Percentiles rank a stretch among this genome's conserved stretches.
Evolutionary conservation across 805 yeast species (phyloP).

Genomic region (Suhomyces kilbournensis): DNA sequence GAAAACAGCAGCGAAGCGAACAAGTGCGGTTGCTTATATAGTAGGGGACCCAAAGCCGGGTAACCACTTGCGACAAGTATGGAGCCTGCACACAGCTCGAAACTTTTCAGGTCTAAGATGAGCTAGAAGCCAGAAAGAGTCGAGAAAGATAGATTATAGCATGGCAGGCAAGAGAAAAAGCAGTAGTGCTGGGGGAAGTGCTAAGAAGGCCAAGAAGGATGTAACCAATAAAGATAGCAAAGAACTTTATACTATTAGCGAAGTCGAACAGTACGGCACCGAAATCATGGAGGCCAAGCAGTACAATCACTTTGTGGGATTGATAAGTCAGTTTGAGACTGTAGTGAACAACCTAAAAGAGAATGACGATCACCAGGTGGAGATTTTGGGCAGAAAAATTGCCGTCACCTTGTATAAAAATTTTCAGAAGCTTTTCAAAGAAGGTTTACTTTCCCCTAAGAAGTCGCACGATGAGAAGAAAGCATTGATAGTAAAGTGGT

Average conservation of each 20-base stretch:
- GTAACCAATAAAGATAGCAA: neutral
- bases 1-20: slow-evolving; percentile 5
- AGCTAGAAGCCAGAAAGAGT: neutral
- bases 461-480: slow-evolving; percentile 43
- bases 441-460: slow-evolving; percentile 36
- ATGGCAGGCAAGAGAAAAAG: slow-evolving; percentile 7
- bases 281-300: slow-evolving; percentile 44
- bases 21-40: neutral
- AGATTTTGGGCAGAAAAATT: slow-evolving; percentile 37
- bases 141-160: neutral
- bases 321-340: slow-evolving; percentile 40
- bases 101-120: slow-evolving; percentile 1
- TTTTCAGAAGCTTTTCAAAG: slow-evolving; percentile 48
- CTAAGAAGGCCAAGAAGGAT: slow-evolving; percentile 7
- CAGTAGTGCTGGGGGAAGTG: neutral
- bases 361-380: slow-evolving; percentile 21
- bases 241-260: slow-evolving; percentile 8
- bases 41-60: slow-evolving; percentile 16
- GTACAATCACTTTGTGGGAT: slow-evolving; percentile 52
- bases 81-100: slow-evolving; percentile 2
- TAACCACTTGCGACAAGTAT: slow-evolving; percentile 10
- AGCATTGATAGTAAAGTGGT: slow-evolving; percentile 57
- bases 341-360: slow-evolving; percentile 16
- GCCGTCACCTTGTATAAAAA: slow-evolving; percentile 42
- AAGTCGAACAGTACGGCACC: slow-evolving; percentile 21